Evolutionary conservation across 306 rosid species (phyloP), one percentile per base, ranked within the genome.

Genomic region (Macrotyloma uniflorum): DNA sequence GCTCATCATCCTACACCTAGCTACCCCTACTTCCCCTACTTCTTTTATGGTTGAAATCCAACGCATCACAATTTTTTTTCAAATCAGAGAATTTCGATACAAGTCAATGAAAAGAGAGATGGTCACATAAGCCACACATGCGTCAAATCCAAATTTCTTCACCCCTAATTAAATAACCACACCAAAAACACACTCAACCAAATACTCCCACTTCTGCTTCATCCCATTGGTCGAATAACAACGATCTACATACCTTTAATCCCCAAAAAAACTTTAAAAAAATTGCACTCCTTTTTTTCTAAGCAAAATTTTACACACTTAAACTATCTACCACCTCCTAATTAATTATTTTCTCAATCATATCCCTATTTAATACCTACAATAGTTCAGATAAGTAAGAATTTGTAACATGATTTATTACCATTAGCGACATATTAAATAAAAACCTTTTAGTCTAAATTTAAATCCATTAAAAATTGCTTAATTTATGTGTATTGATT

Each of bases 21-120:
- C 78, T 50, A 62, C 40, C 75, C 72, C 22, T 20, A 66, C 35
- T 43, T 58, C 9, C 28, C 62, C 83, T 81, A 33, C 59, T 54
- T 80, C 62, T 9, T 67, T 35, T 70, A 62, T 79, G 86, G 90
- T 89, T 89, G 86, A 85, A 86, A 87, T 80, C 59, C 19, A 35
- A 54, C 85, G 53, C 80, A 72, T 70, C 69, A 62, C 77, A 16
- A 80, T 49, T 46, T 83, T 49, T 46, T 83, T 81, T 86, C 84
- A 82, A 86, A 79, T 83, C 78, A 58, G 28, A 74, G 67, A 70
- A 75, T 53, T 74, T 70, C 70, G 11, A 68, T 22, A 53, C 6
- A 88, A 85, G 91, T 92, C 93, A 89, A 94, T 87, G 93, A 87
- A 76, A 90, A 89, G 92, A 90, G 85, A 83, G 89, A 75, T 78